These are phyloP conservation scores for Dryas alaskensis DNA, from an alignment of 306 rosid species.

Conservation along the genomic window DNA sequence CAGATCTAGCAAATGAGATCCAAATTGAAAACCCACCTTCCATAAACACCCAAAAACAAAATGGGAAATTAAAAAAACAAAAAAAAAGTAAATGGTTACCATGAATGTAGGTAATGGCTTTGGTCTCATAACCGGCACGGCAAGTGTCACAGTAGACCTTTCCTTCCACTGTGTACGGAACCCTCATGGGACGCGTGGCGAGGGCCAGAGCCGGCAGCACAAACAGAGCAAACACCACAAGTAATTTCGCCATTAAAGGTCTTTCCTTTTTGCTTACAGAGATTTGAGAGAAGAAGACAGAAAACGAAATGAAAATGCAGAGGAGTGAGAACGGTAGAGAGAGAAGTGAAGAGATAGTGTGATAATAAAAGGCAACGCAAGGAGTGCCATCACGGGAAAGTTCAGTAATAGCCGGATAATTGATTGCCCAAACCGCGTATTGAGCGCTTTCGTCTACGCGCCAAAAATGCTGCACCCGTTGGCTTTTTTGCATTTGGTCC, in stretches of 20 bases:
- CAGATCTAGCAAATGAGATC: conserved; percentile 10
- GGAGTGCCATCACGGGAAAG: neutral
- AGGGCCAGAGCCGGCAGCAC: conserved; percentile 68
- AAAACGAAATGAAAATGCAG: neutral
- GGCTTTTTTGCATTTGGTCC: rapidly evolving
- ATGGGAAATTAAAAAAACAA: neutral
- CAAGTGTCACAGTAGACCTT: conserved; percentile 75
- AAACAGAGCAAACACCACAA: conserved; percentile 43
- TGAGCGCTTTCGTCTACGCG: neutral
- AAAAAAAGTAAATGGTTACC: conserved; percentile 36
- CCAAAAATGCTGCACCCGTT: neutral
- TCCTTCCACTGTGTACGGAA: conserved; percentile 58
- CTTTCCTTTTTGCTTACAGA: neutral
- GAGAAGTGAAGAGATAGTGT: neutral
- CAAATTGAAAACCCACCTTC: neutral
- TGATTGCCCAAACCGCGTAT: neutral
- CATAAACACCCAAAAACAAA: neutral
- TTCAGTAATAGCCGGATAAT: neutral
- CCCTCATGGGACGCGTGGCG: conserved; percentile 54
- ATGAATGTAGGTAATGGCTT: conserved; percentile 63
- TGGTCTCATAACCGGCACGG: conserved; percentile 81
- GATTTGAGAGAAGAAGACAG: neutral
- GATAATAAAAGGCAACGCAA: neutral
- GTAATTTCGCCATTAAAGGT: conserved; percentile 35
- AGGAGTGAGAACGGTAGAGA: neutral